A percentile compares a stretch with the other conserved stretches of the same genome.
Evolutionary conservation across 176 grass and related monocot species (phyloP).

Genomic region (Melocanna baccifera): DNA sequence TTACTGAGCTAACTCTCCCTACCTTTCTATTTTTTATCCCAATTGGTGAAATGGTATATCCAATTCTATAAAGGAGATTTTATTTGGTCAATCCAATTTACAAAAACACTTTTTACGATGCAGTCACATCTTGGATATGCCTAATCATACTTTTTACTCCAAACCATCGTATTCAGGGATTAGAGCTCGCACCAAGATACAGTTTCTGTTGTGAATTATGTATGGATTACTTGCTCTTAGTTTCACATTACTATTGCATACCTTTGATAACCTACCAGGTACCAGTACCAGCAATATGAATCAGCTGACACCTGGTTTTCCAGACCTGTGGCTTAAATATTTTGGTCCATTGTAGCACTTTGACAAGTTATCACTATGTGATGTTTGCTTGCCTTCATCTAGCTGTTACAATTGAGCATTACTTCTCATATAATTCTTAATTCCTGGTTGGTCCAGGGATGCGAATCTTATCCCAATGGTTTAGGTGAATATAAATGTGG

Average conservation of each 20-base stretch:
- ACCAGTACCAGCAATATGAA: neutral
- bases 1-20: neutral
- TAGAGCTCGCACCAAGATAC: neutral
- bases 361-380: neutral
- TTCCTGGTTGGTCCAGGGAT: neutral
- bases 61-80: neutral
- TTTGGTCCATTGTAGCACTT: neutral
- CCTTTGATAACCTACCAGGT: neutral
- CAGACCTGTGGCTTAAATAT: neutral
- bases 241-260: constrained; percentile 3
- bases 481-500: constrained; percentile 9
- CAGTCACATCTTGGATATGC: neutral
- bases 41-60: neutral
- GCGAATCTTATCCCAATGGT: constrained; percentile 8
- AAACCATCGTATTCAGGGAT: neutral
- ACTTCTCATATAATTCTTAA: constrained; percentile 13
- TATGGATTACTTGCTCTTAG: neutral
- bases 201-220: neutral
- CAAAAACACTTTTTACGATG: constrained; percentile 3
- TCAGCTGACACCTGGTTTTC: neutral
- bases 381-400: constrained; percentile 5
- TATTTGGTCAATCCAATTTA: neutral
- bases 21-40: neutral
- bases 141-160: neutral
- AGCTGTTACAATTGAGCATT: neutral